phyloP scores from a whole-genome alignment of 345 rosid genomes.

The Eucalyptus rudis region DNA sequence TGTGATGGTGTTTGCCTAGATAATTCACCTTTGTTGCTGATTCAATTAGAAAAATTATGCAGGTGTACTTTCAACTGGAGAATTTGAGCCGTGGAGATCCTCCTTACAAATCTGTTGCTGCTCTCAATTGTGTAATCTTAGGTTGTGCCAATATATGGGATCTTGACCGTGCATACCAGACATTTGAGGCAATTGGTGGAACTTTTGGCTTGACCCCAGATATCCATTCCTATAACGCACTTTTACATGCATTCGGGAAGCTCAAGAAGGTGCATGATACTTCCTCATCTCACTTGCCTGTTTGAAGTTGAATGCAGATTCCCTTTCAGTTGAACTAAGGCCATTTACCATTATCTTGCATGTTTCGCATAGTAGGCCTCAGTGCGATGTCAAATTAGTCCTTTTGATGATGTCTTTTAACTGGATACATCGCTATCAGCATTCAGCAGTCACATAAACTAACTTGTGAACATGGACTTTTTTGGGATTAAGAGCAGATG shows the following conservation, averaged over 20 bases:
- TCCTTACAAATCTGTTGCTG: conserved; percentile 90
- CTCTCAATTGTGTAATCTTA: conserved; percentile 77
- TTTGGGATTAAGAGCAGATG: neutral
- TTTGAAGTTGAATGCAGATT: neutral
- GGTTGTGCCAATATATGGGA: conserved; percentile 98
- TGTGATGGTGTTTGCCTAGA: neutral
- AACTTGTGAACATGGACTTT: neutral
- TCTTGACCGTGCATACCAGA: conserved; percentile 87
- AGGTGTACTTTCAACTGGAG: conserved; percentile 93
- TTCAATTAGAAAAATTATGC: neutral
- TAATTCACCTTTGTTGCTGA: neutral
- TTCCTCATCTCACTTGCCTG: neutral
- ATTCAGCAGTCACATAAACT: neutral
- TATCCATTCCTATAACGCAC: conserved; percentile 77
- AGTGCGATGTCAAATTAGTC: neutral
- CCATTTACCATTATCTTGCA: neutral
- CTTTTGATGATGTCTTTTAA: neutral
- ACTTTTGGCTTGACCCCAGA: conserved; percentile 73
- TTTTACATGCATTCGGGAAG: conserved; percentile 79
- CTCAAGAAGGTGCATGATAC: conserved; percentile 53
- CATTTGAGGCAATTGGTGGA: conserved; percentile 76
- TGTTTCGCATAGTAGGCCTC: neutral
- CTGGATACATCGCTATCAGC: neutral
- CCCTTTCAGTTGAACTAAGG: neutral
- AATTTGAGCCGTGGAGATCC: conserved; percentile 53